A percentile compares a stretch with the other conserved stretches of the same genome.
Evolutionary conservation across 208 protist species (phyloP).

Genomic region (Crithidia mellificae): DNA sequence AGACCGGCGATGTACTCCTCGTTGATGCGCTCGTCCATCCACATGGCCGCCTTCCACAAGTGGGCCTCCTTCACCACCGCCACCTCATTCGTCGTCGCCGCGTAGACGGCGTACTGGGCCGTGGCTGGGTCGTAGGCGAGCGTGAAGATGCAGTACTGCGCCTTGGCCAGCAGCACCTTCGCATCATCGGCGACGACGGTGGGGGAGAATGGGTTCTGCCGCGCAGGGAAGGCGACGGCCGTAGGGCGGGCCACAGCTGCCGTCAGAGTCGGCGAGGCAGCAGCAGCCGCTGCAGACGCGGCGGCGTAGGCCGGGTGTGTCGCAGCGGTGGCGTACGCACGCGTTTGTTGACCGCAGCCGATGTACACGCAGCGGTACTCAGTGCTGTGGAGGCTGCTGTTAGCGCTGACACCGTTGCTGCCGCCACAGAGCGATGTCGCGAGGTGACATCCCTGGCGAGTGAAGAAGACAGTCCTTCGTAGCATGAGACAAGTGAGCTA

Average conservation of each 20-base stretch:
- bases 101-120: constrained; percentile 70
- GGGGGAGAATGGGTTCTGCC: constrained; percentile 57
- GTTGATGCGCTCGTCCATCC: constrained; percentile 82
- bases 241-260: neutral
- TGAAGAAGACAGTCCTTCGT: neutral
- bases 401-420: neutral
- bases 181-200: constrained; percentile 38
- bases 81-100: constrained; percentile 79
- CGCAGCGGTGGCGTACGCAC: constrained; percentile 16
- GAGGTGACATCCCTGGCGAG: neutral
- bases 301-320: constrained; percentile 4
- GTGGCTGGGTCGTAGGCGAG: constrained; percentile 46
- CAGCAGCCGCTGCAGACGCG: constrained; percentile 7
- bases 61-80: constrained; percentile 45
- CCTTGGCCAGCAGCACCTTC: constrained; percentile 71
- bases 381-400: no score
- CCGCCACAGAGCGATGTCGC: neutral
- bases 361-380: no score
- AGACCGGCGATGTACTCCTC: constrained; percentile 86
- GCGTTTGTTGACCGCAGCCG: no score
- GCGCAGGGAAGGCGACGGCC: constrained; percentile 40
- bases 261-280: constrained; percentile 2
- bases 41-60: constrained; percentile 81
- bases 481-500: constrained; percentile 8
- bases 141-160: constrained; percentile 86